These are phyloP conservation scores for Pseudogymnoascus sp. DNA, from an alignment of 2,329 filamentous ascomycete species.

Conservation along the genomic window DNA sequence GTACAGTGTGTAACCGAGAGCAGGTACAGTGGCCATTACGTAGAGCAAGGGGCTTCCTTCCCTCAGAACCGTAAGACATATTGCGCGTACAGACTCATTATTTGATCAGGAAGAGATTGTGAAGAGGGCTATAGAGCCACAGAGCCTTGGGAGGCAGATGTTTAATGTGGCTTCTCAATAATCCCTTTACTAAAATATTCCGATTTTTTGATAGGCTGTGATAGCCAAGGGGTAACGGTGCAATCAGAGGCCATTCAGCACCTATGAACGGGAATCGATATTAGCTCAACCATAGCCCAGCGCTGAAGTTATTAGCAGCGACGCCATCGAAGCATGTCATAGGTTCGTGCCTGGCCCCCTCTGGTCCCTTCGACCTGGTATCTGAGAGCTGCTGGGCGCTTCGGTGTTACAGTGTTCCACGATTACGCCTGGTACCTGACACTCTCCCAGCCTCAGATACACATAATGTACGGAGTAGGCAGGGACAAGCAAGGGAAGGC, in stretches of 20 bases:
- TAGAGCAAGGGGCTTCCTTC: neutral
- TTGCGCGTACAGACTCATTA: neutral
- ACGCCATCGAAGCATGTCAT: constrained; percentile 4
- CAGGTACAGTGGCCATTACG: neutral
- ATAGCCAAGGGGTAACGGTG: neutral
- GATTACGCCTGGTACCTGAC: neutral
- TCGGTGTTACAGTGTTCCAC: neutral
- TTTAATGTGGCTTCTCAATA: neutral
- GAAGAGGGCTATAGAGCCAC: neutral
- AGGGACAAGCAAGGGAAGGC: neutral
- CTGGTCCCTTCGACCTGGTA: neutral
- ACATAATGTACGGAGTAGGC: neutral
- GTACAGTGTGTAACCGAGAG: constrained; percentile 1
- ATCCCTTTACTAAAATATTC: neutral
- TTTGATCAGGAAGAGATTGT: neutral
- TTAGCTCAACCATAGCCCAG: neutral
- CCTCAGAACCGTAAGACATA: neutral
- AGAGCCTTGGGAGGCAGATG: neutral
- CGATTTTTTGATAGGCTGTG: constrained; percentile 2
- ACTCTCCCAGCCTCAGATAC: neutral
- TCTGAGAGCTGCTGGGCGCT: constrained; percentile 1
- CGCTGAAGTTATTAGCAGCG: neutral
- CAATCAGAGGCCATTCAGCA: neutral
- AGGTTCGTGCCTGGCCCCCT: neutral
- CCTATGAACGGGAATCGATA: neutral